These are phyloP conservation scores for Pseudocercospora cruenta DNA, from an alignment of 2,329 filamentous ascomycete genomes.

Conservation along the genomic window DNA sequence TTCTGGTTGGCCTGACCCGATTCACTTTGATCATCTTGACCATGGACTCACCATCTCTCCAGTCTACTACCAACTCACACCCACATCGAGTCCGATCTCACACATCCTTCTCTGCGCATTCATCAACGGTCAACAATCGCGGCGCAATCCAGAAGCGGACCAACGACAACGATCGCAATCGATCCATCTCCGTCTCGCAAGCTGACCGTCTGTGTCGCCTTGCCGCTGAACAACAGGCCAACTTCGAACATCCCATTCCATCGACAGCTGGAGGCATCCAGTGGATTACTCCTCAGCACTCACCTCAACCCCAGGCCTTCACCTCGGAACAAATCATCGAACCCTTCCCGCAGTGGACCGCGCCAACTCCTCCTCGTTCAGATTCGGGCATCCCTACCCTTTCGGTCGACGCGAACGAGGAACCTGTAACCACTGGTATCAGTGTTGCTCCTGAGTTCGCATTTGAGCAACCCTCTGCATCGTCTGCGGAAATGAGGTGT, in stretches of 20 bases:
- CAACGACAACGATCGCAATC: constrained; percentile 29
- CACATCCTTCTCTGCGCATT: constrained; percentile 32
- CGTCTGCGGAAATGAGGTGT: constrained; percentile 42
- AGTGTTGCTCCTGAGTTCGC: constrained; percentile 29
- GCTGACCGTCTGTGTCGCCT: constrained; percentile 37
- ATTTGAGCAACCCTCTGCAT: constrained; percentile 33
- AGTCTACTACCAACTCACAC: constrained; percentile 27
- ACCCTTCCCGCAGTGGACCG: constrained; percentile 37
- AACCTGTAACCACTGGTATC: constrained; percentile 29
- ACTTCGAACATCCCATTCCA: constrained; percentile 20
- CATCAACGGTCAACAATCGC: constrained; percentile 29
- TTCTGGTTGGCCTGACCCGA: constrained; percentile 29
- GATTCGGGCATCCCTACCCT: constrained; percentile 39
- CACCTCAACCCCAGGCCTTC: constrained; percentile 36
- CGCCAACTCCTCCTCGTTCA: constrained; percentile 40
- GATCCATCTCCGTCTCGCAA: constrained; percentile 36
- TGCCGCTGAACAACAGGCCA: constrained; percentile 31
- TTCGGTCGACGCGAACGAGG: constrained; percentile 35
- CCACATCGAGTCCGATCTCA: constrained; percentile 30
- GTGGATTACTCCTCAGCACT: constrained; percentile 40
- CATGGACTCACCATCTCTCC: constrained; percentile 41
- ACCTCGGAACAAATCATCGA: constrained; percentile 32
- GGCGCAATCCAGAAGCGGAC: constrained; percentile 37
- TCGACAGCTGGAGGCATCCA: constrained; percentile 24
- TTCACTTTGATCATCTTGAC: constrained; percentile 24